These are phyloP conservation scores for Serpula lacrymans DNA, from an alignment of 768 basidiomycete genomes.

Conservation along the genomic window DNA sequence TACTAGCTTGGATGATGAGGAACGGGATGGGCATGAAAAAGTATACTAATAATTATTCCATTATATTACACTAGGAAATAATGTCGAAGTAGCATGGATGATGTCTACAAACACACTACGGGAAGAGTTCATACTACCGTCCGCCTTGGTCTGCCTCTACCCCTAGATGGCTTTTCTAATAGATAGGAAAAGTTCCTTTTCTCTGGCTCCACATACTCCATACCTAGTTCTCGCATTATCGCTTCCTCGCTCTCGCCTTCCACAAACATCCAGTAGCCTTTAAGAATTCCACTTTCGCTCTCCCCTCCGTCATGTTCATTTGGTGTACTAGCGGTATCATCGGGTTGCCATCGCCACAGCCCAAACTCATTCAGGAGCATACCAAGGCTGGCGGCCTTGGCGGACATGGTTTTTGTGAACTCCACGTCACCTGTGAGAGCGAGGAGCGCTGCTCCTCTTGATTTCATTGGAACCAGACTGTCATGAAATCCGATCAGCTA, in stretches of 20 bases:
- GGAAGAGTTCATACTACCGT: not conserved
- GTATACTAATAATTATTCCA: too few species aligned
- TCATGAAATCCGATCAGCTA: not conserved
- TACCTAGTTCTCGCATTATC: slow-evolving; percentile 41
- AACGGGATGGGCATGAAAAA: too few species aligned
- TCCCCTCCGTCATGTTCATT: slow-evolving; percentile 2
- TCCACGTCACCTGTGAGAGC: slow-evolving; percentile 53
- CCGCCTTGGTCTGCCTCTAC: slow-evolving; percentile 7
- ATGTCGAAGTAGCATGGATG: not conserved
- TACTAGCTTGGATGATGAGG: too few species aligned
- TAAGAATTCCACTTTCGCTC: slow-evolving; percentile 2
- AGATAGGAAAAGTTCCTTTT: slow-evolving; percentile 33
- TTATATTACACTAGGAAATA: too few species aligned
- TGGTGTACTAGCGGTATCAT: not conserved
- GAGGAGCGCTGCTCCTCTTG: slow-evolving; percentile 50
- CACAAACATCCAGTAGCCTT: slow-evolving; percentile 47
- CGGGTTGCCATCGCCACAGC: slow-evolving; percentile 54
- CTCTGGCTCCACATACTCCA: slow-evolving; percentile 38
- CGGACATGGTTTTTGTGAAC: slow-evolving; percentile 41
- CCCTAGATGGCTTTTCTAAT: not conserved
- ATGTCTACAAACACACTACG: not conserved
- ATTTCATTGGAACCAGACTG: slow-evolving; percentile 45
- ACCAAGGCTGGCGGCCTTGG: slow-evolving; percentile 40
- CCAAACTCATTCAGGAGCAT: slow-evolving; percentile 60
- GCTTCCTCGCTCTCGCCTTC: slow-evolving; percentile 41